Evolutionary conservation across 2,329 filamentous ascomycete genomes (phyloP), one percentile per base, ranked within the genome.

Genomic region (Aureobasidium lini): DNA sequence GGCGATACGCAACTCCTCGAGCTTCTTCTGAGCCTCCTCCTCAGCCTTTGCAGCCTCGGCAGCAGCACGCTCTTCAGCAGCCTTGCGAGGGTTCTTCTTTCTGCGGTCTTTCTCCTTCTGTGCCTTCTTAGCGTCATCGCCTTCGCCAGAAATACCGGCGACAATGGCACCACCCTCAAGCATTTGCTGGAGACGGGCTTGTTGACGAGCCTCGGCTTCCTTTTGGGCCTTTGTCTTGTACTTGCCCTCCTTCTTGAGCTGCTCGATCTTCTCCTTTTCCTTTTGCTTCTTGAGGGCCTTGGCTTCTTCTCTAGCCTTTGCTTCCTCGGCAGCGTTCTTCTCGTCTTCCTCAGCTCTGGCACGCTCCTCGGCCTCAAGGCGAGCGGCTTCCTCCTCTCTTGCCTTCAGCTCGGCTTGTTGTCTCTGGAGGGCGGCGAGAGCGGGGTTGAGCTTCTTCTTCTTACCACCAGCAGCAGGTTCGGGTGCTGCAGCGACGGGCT

Each of bases 161-260:
- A 80, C 77, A 66, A 76, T 84, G 70, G 86, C 87, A 70, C 89
- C 84, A 53, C 87, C 87, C 56, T 85, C 89, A 65, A 92, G 76
- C 88, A 94, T 91, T 74, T 94, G 90, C 77, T 94, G 86, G 58
- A 93, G 76, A 67, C 91, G 90, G 67, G 85, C 79, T 75, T 93
- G 88, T 66, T 89, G 87, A 67, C 85, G 83, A 28, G 86, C 85
- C 76, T 90, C 90, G 69, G 89, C 88, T 67, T 92, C 88, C 70
- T 86, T 89, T 71, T 95, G 89, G 13, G 89, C 89, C 75, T 93
- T 92, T 65, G 89, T 93, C 68, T 93, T 77, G 74, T 88, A 93
- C 69, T 90, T 93, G 71, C 90, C 90, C 72, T 91, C 89, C 72
- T 88, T 90, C 82, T 93, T 94, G 60, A 90, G 82, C 76, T 93